A percentile compares a stretch with the other conserved stretches of the same genome.
These are phyloP conservation scores for Gynochthodes officinalis DNA, from an alignment of 257 asterid species.

Conservation along the genomic window DNA sequence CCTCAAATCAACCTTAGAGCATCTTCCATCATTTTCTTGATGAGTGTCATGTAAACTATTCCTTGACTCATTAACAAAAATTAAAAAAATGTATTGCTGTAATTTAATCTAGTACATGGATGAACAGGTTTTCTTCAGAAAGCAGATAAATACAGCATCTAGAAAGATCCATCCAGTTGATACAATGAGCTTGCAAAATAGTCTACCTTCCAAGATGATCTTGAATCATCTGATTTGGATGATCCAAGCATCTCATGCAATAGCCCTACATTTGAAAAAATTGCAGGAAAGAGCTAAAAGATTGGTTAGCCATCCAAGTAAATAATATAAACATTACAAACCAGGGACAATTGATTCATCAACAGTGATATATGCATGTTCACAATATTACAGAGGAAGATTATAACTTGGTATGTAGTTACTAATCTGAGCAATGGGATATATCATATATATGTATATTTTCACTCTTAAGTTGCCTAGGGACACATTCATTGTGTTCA, in stretches of 20 bases:
- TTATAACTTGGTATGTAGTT: neutral
- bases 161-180: neutral
- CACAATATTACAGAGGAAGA: neutral
- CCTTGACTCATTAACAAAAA: neutral
- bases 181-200: neutral
- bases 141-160: neutral
- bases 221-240: slow-evolving; percentile 60
- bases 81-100: neutral
- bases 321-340: slow-evolving; percentile 7
- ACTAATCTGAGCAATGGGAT: neutral
- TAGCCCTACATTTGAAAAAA: slow-evolving; percentile 41
- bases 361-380: neutral
- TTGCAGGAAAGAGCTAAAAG: slow-evolving; percentile 17
- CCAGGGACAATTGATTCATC: neutral
- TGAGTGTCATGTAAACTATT: neutral
- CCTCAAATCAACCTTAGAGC: neutral
- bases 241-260: slow-evolving; percentile 85
- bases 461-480: neutral
- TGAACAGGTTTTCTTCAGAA: neutral
- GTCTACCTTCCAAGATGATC: slow-evolving; percentile 92
- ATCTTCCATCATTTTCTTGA: neutral
- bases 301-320: slow-evolving; percentile 17
- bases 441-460: no score
- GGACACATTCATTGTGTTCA: neutral
- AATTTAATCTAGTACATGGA: neutral